phyloP scores from a whole-genome alignment of 192 early-diverging fungal genomes.

The Entomortierella parvispora region DNA sequence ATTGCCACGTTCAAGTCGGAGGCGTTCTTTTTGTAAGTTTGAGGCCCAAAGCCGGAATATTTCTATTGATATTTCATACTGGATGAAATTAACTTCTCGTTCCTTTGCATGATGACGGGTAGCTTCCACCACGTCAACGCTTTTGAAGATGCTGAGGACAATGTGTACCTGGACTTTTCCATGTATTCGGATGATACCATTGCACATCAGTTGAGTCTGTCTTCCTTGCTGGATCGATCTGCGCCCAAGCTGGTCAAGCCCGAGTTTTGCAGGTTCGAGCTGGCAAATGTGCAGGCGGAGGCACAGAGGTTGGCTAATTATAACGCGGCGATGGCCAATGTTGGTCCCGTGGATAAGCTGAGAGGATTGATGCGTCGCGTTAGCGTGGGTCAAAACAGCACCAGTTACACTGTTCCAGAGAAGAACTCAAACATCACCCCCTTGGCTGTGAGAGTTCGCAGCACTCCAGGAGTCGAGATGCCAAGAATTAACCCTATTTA shows the following conservation, averaged over 20 bases:
- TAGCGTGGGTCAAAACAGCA: constrained; percentile 18
- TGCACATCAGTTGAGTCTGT: constrained; percentile 65
- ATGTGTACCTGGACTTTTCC: constrained; percentile 70
- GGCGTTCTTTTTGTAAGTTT: constrained; percentile 67
- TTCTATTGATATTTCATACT: background rate
- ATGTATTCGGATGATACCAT: constrained; percentile 71
- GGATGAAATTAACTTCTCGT: too few relatives aligned
- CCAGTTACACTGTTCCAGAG: constrained; percentile 34
- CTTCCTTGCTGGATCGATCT: constrained; percentile 57
- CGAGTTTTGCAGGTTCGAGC: constrained; percentile 70
- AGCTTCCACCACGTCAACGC: constrained; percentile 83
- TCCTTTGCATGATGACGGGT: too few relatives aligned
- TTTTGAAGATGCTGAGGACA: constrained; percentile 70
- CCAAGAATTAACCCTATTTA: constrained; percentile 62
- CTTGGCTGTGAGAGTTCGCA: constrained; percentile 46
- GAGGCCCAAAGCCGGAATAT: background rate
- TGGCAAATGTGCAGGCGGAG: constrained; percentile 68
- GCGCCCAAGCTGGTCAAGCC: constrained; percentile 57
- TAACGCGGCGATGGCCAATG: constrained; percentile 28
- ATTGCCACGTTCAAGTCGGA: constrained; percentile 76
- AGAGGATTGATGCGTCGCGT: constrained; percentile 48
- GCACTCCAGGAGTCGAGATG: constrained; percentile 61
- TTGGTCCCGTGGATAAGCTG: constrained; percentile 41
- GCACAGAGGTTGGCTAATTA: constrained; percentile 62
- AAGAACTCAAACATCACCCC: constrained; percentile 43